These are phyloP conservation scores for Stereocaulon alpinum DNA, from an alignment of 495 filamentous ascomycete genomes.

Conservation along the genomic window DNA sequence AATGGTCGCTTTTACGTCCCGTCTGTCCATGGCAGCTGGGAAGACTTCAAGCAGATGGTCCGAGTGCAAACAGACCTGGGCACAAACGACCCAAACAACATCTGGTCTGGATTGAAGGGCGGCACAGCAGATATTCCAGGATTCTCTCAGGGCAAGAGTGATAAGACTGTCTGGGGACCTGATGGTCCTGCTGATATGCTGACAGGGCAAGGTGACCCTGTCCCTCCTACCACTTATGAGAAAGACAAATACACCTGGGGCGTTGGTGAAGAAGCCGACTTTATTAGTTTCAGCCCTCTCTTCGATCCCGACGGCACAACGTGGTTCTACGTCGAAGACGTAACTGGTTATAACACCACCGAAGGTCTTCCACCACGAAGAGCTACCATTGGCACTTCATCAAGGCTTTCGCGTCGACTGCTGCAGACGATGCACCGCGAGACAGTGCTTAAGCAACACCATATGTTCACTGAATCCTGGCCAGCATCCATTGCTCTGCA, in stretches of 20 bases:
- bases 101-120: slow-evolving; percentile 47
- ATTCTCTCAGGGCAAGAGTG: slow-evolving; percentile 41
- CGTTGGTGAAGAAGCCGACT: slow-evolving; percentile 82
- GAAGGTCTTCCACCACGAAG: slow-evolving; percentile 64
- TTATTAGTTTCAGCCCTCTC: slow-evolving; percentile 87
- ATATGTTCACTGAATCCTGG: slow-evolving; percentile 97
- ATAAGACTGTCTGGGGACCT: slow-evolving; percentile 80
- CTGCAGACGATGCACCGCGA: slow-evolving; percentile 84
- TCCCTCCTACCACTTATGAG: slow-evolving; percentile 60
- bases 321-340: slow-evolving; percentile 79
- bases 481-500: slow-evolving; percentile 76
- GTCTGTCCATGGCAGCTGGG: slow-evolving; percentile 77
- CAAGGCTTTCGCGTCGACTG: slow-evolving; percentile 70
- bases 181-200: slow-evolving; percentile 62
- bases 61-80: slow-evolving; percentile 79
- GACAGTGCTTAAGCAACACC: slow-evolving; percentile 67
- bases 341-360: slow-evolving; percentile 75
- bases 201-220: slow-evolving; percentile 56
- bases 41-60: slow-evolving; percentile 88
- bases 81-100: slow-evolving; percentile 59
- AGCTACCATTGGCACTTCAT: slow-evolving; percentile 77
- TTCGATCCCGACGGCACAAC: slow-evolving; percentile 84
- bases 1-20: slow-evolving; percentile 89
- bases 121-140: slow-evolving; percentile 32
- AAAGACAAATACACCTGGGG: slow-evolving; percentile 82